Base-by-base conservation (phyloP, 306 rosid genomes). In the Sesbania bispinosa region DNA sequence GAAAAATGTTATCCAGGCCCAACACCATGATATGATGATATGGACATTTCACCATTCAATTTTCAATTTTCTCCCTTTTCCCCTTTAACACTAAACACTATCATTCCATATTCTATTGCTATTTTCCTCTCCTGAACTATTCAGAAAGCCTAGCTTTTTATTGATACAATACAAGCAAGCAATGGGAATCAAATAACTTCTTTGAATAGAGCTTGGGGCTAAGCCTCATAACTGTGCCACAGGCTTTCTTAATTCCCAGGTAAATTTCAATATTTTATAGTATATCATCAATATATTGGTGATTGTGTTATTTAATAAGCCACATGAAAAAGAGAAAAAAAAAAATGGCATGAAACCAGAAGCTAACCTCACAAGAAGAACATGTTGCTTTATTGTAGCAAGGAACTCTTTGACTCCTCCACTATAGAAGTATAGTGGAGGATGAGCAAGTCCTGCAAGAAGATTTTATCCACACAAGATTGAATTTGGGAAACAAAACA, bases 361-460 rank as follows among this genome's bases (percentile, higher is more conserved):
- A 77, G 75, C 96, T 74, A 80, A 95, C 99, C 99, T 91, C 87
- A 78, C 88, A 62, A 91, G 86, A 76, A 95, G 85, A 81, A 86
- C 89, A 79, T 95, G 87, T 48, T 91, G 99, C 91, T 95, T 95
- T 76, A 89, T 71, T 51, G 97, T 89, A 67, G 97, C 96, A 71
- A 95, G 95, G 72, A 95, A 95, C 83, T 95, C 97, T 78, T 88
- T 92, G 72, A 95, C 93, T 85, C 99, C 99, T 81, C 99, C 99
- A 71, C 87, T 95, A 69, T 95, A 95, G 76, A 95, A 95, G 81
- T 95, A 95, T 51, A 95, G 80, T 19, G 99, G 90, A 67, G 99
- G 96, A 82, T 79, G 69, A 11, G 99, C 99, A 80, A 95, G 97
- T 81, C 99, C 99, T 95, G 88, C 69, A 79, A 72, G 74, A 68